Conservation (phyloP, 805 yeast genomes). For the Candida boidinii region DNA sequence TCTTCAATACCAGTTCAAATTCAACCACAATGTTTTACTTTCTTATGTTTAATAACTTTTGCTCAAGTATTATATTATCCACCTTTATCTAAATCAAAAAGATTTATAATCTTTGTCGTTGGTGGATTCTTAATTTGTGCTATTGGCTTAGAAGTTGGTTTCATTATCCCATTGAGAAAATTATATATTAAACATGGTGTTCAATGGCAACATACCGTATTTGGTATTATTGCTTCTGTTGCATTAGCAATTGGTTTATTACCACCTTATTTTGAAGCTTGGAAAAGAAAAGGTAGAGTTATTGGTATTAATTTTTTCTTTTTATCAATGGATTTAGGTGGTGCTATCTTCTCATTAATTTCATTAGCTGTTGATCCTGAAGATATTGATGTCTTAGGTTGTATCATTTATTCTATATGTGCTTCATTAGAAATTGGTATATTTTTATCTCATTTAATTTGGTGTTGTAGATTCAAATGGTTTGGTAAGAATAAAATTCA, state of each 20-base stretch:
- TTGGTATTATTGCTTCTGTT: slow-evolving; percentile 42
- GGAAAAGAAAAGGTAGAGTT: slow-evolving; percentile 43
- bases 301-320: slow-evolving; percentile 48
- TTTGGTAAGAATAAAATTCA: slow-evolving; percentile 4
- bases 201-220: slow-evolving; percentile 37
- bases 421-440: slow-evolving; percentile 74
- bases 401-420: slow-evolving; percentile 66
- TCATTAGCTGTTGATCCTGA: slow-evolving; percentile 42
- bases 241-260: slow-evolving; percentile 41
- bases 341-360: slow-evolving; percentile 56
- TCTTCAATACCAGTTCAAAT: slow-evolving; percentile 42
- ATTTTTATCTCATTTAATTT: slow-evolving; percentile 56
- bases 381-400: slow-evolving; percentile 68
- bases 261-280: slow-evolving; percentile 49
- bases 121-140: slow-evolving; percentile 27
- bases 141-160: slow-evolving; percentile 35
- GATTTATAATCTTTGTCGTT: slow-evolving; percentile 22
- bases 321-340: slow-evolving; percentile 39
- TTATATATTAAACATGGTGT: slow-evolving; percentile 30
- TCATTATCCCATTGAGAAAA: slow-evolving; percentile 42
- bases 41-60: slow-evolving; percentile 40
- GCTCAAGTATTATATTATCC: slow-evolving; percentile 45
- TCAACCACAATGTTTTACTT: slow-evolving; percentile 47
- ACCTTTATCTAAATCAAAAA: slow-evolving; percentile 29
- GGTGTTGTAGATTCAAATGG: slow-evolving; percentile 45